Base-by-base conservation (phyloP, 768 basidiomycete species). In the Coprinellus aureogranulatus region DNA sequence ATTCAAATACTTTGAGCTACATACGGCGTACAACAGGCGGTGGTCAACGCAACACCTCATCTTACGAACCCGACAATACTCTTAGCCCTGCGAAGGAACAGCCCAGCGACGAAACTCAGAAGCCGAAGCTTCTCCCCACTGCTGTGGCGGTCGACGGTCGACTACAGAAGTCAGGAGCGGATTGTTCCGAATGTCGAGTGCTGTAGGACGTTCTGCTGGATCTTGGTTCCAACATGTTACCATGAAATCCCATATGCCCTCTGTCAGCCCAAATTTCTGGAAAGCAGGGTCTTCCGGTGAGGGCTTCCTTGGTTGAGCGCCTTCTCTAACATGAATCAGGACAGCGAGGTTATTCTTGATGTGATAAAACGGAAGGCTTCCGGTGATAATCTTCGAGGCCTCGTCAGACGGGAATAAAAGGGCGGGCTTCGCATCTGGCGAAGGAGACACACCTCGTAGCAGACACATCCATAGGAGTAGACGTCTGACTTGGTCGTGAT, bases 331-430 rank as follows among this genome's bases (percentile, higher is more conserved):
- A 9, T 6, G 12, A 4, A 27, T 27, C 14, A 26, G n/a, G 18
- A 48, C 23, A 23, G 8, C 6, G 26, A 25, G 18, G 14, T 23
- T 12, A 10, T 22, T 61, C n/a, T 48, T 51, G 10, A 55, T 44
- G 37, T 68, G 61, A 41, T 55, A 55, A 53, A 67, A 69, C 3
- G 68, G 68, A 11, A 66, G 49, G 9, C 58, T 57, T 16, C 61
- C 65, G 1, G 61, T 62, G 46, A 62, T 39, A 39, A 60, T 52
- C 47, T 62, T 10, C 11, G 3, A 3, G 34, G 34, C 12, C 30
- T 30, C 3, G 30, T 41, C 42, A 34, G 44, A 22, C 25, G 25
- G 14, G 23, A 44, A 10, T 44, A n/a, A 10, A 5, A 9, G 41
- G 18, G 28, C 25, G 20, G n/a, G 3, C 16, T 31, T 12, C n/a